phyloP scores from a whole-genome alignment of 768 basidiomycete genomes.

The Boletus coccyginus region DNA sequence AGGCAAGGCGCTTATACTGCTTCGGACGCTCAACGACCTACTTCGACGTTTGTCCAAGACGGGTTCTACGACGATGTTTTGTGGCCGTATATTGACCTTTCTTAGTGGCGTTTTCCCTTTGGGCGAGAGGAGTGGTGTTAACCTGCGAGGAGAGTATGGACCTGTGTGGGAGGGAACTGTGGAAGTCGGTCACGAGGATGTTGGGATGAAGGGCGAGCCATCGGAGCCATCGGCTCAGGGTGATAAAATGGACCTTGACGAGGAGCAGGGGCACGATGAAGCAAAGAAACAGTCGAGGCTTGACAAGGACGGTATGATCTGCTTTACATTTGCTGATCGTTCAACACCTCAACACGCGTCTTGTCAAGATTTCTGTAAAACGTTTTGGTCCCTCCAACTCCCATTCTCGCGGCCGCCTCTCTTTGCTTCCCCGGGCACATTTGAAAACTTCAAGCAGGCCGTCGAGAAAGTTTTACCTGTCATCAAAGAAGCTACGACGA shows the following conservation, averaged over 20 bases:
- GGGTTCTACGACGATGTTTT: constrained; percentile 81
- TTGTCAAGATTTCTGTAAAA: constrained; percentile 70
- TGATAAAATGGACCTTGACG: constrained; percentile 67
- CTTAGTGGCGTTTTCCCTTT: constrained; percentile 83
- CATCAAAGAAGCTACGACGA: constrained; percentile 83
- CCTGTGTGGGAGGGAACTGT: constrained; percentile 71
- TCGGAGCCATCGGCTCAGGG: constrained; percentile 33
- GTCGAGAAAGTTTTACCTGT: constrained; percentile 73
- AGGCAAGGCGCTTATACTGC: constrained; percentile 81
- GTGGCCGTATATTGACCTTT: constrained; percentile 86
- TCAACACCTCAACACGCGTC: constrained; percentile 1
- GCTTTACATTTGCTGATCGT: not conserved
- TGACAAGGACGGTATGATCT: constrained; percentile 60
- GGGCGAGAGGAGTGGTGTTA: constrained; percentile 88
- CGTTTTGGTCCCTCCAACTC: constrained; percentile 87
- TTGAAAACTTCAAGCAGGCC: constrained; percentile 65
- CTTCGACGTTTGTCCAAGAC: constrained; percentile 84
- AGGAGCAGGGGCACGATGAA: constrained; percentile 27
- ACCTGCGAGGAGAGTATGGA: constrained; percentile 84
- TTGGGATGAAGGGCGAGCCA: constrained; percentile 30
- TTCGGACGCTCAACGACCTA: constrained; percentile 85
- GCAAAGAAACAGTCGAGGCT: constrained; percentile 38
- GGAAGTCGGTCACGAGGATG: constrained; percentile 35
- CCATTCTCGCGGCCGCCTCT: constrained; percentile 78
- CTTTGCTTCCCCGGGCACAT: constrained; percentile 55